Percentiles rank a stretch among this genome's conserved stretches.
These are phyloP conservation scores for Aureobasidium namibiae DNA, from an alignment of 2,329 filamentous ascomycete genomes.

Conservation along the genomic window DNA sequence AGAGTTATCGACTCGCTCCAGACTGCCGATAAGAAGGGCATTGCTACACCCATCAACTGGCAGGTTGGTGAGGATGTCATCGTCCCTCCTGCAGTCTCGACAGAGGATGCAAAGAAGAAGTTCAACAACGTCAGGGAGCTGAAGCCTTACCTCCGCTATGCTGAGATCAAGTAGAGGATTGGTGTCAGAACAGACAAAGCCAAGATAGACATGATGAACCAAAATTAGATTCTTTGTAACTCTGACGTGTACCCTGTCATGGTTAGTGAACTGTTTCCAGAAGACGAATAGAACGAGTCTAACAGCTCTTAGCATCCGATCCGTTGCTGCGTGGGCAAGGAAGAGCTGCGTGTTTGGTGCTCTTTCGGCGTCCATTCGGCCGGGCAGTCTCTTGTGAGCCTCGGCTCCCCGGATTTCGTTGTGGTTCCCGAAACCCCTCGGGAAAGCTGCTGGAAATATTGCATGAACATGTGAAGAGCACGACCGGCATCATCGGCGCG, in stretches of 20 bases:
- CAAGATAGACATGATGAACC: neutral
- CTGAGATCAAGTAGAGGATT: slow-evolving; percentile 30
- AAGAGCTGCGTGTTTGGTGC: neutral
- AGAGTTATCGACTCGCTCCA: slow-evolving; percentile 52
- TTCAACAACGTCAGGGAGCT: slow-evolving; percentile 55
- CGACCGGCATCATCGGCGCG: neutral
- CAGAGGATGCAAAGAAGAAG: slow-evolving; percentile 77
- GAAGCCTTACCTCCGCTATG: slow-evolving; percentile 66
- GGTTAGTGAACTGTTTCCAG: neutral
- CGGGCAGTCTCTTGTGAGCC: neutral
- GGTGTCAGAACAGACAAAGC: neutral
- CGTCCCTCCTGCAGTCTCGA: slow-evolving; percentile 73
- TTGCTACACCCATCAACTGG: slow-evolving; percentile 51
- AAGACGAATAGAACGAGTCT: neutral
- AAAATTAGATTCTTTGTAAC: neutral
- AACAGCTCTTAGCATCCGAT: neutral
- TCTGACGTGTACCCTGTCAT: neutral
- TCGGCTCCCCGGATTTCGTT: slow-evolving; percentile 4
- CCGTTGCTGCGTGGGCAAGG: neutral
- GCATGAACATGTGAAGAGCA: slow-evolving; percentile 7
- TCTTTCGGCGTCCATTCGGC: slow-evolving; percentile 7
- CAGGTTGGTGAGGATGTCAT: slow-evolving; percentile 79
- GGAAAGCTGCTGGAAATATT: slow-evolving; percentile 1
- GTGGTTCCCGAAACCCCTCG: neutral
- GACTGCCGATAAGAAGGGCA: slow-evolving; percentile 73